phyloP scores from a whole-genome alignment of 129 eudicot genomes.

The Flaveria linearis region DNA sequence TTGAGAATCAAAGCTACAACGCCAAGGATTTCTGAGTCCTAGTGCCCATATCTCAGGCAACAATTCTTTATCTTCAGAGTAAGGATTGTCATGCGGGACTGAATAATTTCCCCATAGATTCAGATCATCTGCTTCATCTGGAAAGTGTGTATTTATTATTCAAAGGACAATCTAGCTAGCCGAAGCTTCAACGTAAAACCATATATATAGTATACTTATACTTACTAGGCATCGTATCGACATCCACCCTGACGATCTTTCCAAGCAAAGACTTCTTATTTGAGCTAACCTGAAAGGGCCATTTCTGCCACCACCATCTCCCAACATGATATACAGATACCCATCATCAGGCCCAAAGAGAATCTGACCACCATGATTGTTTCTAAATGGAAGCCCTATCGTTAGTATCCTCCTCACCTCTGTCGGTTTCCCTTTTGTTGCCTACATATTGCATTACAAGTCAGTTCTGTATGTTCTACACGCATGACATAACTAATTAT shows the following conservation, averaged over 20 bases:
- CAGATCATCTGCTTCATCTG: constrained; percentile 25
- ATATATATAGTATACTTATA: background rate
- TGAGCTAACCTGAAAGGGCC: constrained; percentile 78
- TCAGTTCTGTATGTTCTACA: background rate
- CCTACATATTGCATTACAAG: constrained; percentile 40
- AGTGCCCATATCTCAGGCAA: constrained; percentile 83
- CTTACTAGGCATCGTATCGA: constrained; percentile 80
- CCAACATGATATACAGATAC: constrained; percentile 77
- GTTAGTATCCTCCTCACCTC: constrained; percentile 85
- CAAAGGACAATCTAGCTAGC: background rate
- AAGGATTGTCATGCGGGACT: constrained; percentile 76
- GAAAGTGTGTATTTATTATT: background rate
- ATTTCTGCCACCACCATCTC: constrained; percentile 78
- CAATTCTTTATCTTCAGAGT: constrained; percentile 57
- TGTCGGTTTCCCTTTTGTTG: constrained; percentile 54
- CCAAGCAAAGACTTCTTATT: constrained; percentile 89
- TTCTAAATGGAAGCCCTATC: constrained; percentile 77
- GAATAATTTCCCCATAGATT: constrained; percentile 86
- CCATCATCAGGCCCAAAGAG: constrained; percentile 84
- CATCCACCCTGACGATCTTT: constrained; percentile 79
- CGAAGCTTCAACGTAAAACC: background rate
- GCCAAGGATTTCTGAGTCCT: constrained; percentile 97
- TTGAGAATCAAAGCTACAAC: constrained; percentile 87
- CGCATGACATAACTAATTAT: background rate
- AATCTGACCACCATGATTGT: constrained; percentile 80